Percentiles rank a stretch among this genome's conserved stretches.
Evolutionary conservation across 176 grass and related monocot genomes (phyloP).

Genomic region (Thalia dealbata): DNA sequence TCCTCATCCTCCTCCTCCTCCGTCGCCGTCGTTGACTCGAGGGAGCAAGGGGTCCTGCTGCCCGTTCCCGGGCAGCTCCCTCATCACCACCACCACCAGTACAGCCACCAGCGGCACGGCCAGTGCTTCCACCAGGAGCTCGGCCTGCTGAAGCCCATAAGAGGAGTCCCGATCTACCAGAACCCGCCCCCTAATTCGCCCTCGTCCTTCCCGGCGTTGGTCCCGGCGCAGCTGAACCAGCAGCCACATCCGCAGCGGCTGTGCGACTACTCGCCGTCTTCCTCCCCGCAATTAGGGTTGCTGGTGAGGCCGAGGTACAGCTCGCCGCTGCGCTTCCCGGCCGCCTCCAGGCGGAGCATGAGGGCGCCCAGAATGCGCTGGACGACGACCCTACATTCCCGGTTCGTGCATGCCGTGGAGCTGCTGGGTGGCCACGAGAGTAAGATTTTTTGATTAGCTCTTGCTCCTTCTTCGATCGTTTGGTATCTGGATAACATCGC

Average conservation of each 20-base stretch:
- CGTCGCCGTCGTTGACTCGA: neutral
- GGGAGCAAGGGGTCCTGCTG: too few relatives aligned
- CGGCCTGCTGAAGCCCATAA: slow-evolving; percentile 11
- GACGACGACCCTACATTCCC: slow-evolving; percentile 35
- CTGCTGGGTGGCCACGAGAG: slow-evolving; percentile 40
- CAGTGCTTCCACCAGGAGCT: neutral
- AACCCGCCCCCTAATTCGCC: neutral
- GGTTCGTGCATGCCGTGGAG: slow-evolving; percentile 36
- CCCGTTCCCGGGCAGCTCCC: neutral
- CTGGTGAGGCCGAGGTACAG: neutral
- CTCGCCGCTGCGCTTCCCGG: neutral
- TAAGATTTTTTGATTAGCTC: slow-evolving; percentile 9
- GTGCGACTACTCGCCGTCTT: neutral
- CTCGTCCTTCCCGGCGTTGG: neutral
- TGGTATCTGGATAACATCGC: neutral
- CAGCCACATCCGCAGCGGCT: neutral
- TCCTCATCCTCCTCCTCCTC: too few relatives aligned
- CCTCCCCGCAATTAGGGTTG: neutral
- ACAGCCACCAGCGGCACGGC: too few relatives aligned
- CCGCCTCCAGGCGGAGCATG: slow-evolving; percentile 12
- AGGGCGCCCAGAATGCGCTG: slow-evolving; percentile 41
- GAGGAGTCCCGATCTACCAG: slow-evolving; percentile 13
- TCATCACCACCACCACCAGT: neutral
- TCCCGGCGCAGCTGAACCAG: neutral
- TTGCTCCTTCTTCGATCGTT: neutral